phyloP scores from a whole-genome alignment of 192 early-diverging fungal species.

The Backusella sp. region DNA sequence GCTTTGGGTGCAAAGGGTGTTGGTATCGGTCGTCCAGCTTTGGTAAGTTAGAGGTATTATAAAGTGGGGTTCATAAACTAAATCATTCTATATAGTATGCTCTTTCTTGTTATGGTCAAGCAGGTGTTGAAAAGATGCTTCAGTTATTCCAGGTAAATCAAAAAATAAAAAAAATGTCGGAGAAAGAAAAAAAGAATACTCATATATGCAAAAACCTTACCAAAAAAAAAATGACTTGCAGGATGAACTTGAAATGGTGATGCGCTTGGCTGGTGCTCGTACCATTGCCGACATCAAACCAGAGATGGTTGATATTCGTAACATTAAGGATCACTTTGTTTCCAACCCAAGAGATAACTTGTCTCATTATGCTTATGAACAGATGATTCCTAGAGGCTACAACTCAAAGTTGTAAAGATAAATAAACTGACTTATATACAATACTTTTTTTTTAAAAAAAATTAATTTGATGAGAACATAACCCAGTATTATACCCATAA shows the following conservation, averaged over 20 bases:
- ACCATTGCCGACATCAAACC: slow-evolving; percentile 64
- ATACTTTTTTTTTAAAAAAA: too few species aligned
- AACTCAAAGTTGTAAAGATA: slow-evolving; percentile 25
- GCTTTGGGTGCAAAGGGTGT: slow-evolving; percentile 92
- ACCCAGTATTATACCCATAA: too few species aligned
- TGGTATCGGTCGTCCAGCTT: slow-evolving; percentile 77
- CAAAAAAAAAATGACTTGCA: too few species aligned
- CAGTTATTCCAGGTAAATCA: slow-evolving; percentile 62
- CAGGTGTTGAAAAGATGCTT: slow-evolving; percentile 77
- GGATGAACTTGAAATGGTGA: slow-evolving; percentile 82
- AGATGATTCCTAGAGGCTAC: slow-evolving; percentile 20
- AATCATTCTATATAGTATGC: slow-evolving; percentile 40
- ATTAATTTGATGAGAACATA: too few species aligned
- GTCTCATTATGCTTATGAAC: slow-evolving; percentile 28
- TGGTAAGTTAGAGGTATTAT: slow-evolving; percentile 30
- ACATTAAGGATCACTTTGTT: slow-evolving; percentile 27
- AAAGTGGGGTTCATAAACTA: background rate
- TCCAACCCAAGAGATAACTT: slow-evolving; percentile 28
- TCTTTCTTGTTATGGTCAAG: slow-evolving; percentile 76
- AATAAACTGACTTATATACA: background rate
- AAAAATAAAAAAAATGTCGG: background rate
- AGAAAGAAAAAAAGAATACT: background rate
- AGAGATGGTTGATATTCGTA: slow-evolving; percentile 43
- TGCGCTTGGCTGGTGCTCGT: slow-evolving; percentile 70
- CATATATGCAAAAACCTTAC: too few species aligned